phyloP scores from a whole-genome alignment of 352 stramenopile species.

The Pilasporangium apinafurcum region DNA sequence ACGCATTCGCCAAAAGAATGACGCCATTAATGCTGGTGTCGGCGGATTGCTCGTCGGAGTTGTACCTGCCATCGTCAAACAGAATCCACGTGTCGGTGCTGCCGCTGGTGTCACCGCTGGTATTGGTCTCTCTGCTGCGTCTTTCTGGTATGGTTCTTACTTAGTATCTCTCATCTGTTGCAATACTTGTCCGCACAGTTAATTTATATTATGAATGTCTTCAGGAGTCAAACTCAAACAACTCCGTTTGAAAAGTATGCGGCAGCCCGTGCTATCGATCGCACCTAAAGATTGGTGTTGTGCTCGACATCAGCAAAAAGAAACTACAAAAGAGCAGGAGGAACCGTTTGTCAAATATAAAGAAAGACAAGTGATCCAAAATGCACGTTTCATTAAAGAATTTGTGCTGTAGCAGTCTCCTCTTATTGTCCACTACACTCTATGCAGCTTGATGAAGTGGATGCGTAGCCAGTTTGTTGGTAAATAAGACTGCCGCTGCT shows the following conservation, averaged over 20 bases:
- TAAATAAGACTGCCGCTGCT: no score
- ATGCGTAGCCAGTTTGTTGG: no score
- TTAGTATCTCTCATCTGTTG: not conserved
- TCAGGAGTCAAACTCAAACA: conserved; percentile 34
- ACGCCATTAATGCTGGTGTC: conserved; percentile 61
- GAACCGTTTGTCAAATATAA: conserved; percentile 5
- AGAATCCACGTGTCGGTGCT: conserved; percentile 64
- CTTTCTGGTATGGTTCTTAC: conserved; percentile 53
- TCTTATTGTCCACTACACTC: no score
- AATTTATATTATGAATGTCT: conserved; percentile 1
- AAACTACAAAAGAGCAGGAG: not conserved
- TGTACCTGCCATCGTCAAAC: conserved; percentile 66
- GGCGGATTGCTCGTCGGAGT: conserved; percentile 57
- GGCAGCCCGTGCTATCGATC: conserved; percentile 30
- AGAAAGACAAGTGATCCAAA: not conserved
- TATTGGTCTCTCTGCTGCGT: conserved; percentile 35
- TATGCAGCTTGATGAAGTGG: no score
- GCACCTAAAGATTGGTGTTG: conserved; percentile 52
- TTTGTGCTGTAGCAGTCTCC: no score
- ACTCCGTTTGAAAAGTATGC: conserved; percentile 71
- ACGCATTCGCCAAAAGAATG: conserved; percentile 63
- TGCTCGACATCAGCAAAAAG: conserved; percentile 1
- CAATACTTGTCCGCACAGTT: not conserved
- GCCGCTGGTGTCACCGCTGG: conserved; percentile 37
- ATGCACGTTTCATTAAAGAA: no score